Base-by-base conservation (phyloP, 768 basidiomycete species). In the Pulveroboletus sp. region DNA sequence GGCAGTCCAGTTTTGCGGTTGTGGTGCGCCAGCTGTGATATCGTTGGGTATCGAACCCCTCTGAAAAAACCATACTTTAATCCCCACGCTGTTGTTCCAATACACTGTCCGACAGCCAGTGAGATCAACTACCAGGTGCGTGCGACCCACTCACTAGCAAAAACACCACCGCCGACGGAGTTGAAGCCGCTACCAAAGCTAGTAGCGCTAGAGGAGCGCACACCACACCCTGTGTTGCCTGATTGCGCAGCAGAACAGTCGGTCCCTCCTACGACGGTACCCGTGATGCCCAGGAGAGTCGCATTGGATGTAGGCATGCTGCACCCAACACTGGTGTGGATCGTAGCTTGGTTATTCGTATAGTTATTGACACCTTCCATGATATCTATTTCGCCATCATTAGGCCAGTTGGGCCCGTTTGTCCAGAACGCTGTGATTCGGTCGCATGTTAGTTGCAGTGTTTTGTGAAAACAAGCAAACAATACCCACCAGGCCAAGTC, bases 171-270 rank as follows among this genome's bases (percentile, higher is more conserved):
- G 9, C 82, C 81, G 57, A 78, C 83, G n/a, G 63, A 66, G 67
- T 97, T 97, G 74, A 94, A 97, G 11, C 74, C 81, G n/a, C 76
- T 67, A n/a, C 93, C 93, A 62, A 88, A 95, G 2, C 84, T 84
- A 51, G 79, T 82, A 46, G 67, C 70, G 44, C 74, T 71, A 30
- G 66, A 64, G 8, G 84, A 79, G 9, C 85, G 82, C 35, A 87
- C 75, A 8, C 93, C 93, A 65, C 93, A 97, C 18, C 92, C 91
- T 61, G 82, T 74, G 53, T 91, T 89, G 17, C 76, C 76, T 5
- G 85, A 86, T n/a, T 80, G 76, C 24, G 73, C 63, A 24, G 82
- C 86, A 40, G 83, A 80, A 57, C 89, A 90, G 65, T 91, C 77
- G 3, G 81, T 84, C 47, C 81, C 81, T 31, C 79, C 80, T 21